Evolutionary conservation across 768 basidiomycete species (phyloP), one percentile per base, ranked within the genome.

Genomic region (Mycena leptocephala): DNA sequence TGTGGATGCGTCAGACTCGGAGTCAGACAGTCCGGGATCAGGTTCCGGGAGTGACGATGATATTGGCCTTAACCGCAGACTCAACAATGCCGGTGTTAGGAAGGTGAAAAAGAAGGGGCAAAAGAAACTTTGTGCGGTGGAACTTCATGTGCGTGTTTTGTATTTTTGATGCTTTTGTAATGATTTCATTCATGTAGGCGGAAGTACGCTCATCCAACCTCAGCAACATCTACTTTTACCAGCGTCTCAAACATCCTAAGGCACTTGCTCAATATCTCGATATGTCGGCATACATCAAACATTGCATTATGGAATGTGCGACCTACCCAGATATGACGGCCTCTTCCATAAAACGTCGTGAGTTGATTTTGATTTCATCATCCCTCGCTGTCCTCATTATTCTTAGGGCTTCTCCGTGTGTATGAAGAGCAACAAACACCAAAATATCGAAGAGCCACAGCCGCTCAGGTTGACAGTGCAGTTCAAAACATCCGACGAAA

Each of bases 241-340:
- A 67, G 56, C 63, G 28, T 3, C 22, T 30, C 26, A 53, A 9
- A 24, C 72, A 74, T 48, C 48, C 32, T 1, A 43, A 66, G 51
- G 33, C 63, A 4, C 30, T 22, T 18, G 11, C 39, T 1, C 53
- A 74, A 18, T 22, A 59, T 48, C 59, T 67, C 13, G 58, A 59
- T 3, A 20, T 48, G 32, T 74, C 72, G 5, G 55, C 13, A 13
- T 74, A 39, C 35, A 56, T 66, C 20, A 43, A 64, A 2, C 72
- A 66, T 5, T 66, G 64, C 22, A 66, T 74, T 18, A 28, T 67
- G 30, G 72, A 74, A 22, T 46, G 43, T 24, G 65, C 72, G 3
- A 30, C 35, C 9, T 22, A 53, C n/a, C 30, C 41, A 1, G 48
- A 59, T 48, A 55, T 74, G 63, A 58, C 72, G 7, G 63, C 65